A percentile compares a stretch with the other conserved stretches of the same genome.
phyloP scores from a whole-genome alignment of 768 basidiomycete genomes.

The Suillus lakei region DNA sequence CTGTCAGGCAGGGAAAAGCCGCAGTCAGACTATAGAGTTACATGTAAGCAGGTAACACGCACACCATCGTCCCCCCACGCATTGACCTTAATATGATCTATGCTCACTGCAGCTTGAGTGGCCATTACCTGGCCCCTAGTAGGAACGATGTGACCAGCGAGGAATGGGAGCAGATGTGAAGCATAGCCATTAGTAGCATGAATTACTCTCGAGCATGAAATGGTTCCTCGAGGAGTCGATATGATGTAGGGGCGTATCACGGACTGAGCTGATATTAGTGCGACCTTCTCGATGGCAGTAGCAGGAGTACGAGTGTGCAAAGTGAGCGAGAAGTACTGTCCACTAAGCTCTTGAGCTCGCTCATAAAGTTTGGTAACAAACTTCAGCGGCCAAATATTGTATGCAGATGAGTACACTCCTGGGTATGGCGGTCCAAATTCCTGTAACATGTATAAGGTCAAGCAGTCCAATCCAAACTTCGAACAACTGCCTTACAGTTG shows the following conservation, averaged over 20 bases:
- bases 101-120: slow-evolving; percentile 43
- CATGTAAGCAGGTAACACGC: background rate
- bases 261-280: no score
- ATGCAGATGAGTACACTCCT: no score
- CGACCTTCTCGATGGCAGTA: no score
- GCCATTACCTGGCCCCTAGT: slow-evolving; percentile 71
- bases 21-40: background rate
- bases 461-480: no score
- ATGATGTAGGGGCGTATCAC: no score
- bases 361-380: no score
- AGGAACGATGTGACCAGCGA: slow-evolving; percentile 66
- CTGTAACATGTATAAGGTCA: no score
- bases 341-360: no score
- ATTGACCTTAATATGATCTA: slow-evolving; percentile 44
- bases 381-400: no score
- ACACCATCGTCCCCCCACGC: slow-evolving; percentile 52
- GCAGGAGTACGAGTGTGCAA: no score
- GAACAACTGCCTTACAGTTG: slow-evolving; percentile 41
- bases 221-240: slow-evolving; percentile 65
- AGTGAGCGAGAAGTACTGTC: no score
- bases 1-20: slow-evolving; percentile 17
- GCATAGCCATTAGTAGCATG: slow-evolving; percentile 90
- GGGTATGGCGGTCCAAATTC: no score
- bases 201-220: slow-evolving; percentile 67
- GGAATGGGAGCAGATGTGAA: slow-evolving; percentile 71